These are phyloP conservation scores for Pseudocercospora musae DNA, from an alignment of 2,329 filamentous ascomycete genomes.

Conservation along the genomic window DNA sequence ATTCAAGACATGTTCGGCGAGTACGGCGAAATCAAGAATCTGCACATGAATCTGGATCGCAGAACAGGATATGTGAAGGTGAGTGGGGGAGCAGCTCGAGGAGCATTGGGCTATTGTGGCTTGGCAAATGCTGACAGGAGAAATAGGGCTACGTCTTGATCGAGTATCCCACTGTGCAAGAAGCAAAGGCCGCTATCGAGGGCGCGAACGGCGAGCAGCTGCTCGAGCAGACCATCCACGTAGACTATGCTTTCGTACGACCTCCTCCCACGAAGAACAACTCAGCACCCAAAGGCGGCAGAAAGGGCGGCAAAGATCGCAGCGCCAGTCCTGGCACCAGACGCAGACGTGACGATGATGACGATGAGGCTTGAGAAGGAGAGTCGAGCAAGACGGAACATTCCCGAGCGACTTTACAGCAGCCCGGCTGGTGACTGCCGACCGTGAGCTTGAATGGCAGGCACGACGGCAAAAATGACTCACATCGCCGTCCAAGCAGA, in stretches of 20 bases:
- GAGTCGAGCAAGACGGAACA: not conserved
- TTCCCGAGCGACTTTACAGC: not conserved
- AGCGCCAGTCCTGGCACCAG: slow-evolving; percentile 45
- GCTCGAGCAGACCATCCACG: slow-evolving; percentile 74
- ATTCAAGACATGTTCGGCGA: slow-evolving; percentile 79
- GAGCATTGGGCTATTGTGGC: slow-evolving; percentile 3
- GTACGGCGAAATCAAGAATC: slow-evolving; percentile 81
- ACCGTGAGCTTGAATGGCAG: not conserved
- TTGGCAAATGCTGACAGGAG: not conserved
- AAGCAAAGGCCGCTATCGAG: slow-evolving; percentile 78
- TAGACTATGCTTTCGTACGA: slow-evolving; percentile 82
- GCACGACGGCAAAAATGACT: not conserved
- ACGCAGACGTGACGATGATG: slow-evolving; percentile 26
- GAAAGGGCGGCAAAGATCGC: slow-evolving; percentile 37
- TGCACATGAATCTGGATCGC: slow-evolving; percentile 78
- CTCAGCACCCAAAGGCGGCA: slow-evolving; percentile 32
- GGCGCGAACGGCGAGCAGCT: slow-evolving; percentile 73
- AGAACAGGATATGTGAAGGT: slow-evolving; percentile 86
- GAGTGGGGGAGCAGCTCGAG: slow-evolving; percentile 1
- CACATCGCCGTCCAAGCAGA: not conserved
- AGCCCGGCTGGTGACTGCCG: not conserved
- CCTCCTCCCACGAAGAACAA: slow-evolving; percentile 62
- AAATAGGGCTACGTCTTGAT: slow-evolving; percentile 76
- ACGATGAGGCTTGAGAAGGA: slow-evolving; percentile 8
- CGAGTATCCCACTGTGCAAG: slow-evolving; percentile 74